phyloP scores from a whole-genome alignment of 1,284 basidiomycete genomes.

The Earliella scabrosa region DNA sequence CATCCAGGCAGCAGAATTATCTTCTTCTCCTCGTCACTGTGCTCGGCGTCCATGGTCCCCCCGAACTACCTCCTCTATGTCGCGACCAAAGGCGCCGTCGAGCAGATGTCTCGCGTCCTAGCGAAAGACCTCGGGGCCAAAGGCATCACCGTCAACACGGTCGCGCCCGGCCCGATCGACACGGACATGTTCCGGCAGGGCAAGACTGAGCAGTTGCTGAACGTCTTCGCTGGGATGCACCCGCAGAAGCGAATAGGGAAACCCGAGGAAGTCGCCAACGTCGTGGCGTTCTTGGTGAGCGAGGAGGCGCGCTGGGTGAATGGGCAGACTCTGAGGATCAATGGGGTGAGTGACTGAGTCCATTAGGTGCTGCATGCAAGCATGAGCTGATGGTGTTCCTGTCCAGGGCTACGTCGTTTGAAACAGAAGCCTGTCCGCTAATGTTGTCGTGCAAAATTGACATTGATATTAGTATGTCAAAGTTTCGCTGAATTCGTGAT shows the following conservation, averaged over 20 bases:
- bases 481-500: too few species aligned
- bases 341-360: constrained; percentile 46
- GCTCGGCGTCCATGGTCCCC: constrained; percentile 48
- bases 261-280: constrained; percentile 57
- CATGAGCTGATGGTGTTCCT: too few species aligned
- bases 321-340: constrained; percentile 57
- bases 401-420: too few species aligned
- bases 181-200: constrained; percentile 57
- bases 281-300: constrained; percentile 56
- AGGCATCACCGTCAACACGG: constrained; percentile 60
- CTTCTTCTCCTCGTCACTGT: constrained; percentile 60
- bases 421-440: too few species aligned
- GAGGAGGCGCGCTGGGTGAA: constrained; percentile 59
- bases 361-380: too few species aligned
- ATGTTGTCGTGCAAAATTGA: too few species aligned
- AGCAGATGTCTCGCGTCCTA: constrained; percentile 61
- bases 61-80: constrained; percentile 56
- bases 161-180: constrained; percentile 59
- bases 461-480: too few species aligned
- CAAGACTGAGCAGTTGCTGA: constrained; percentile 52
- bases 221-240: constrained; percentile 47
- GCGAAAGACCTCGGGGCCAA: constrained; percentile 57
- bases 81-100: constrained; percentile 60
- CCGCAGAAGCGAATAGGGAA: constrained; percentile 52
- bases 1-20: constrained; percentile 52